phyloP scores from a whole-genome alignment of 2,329 filamentous ascomycete genomes.

The Colletotrichum sp. region DNA sequence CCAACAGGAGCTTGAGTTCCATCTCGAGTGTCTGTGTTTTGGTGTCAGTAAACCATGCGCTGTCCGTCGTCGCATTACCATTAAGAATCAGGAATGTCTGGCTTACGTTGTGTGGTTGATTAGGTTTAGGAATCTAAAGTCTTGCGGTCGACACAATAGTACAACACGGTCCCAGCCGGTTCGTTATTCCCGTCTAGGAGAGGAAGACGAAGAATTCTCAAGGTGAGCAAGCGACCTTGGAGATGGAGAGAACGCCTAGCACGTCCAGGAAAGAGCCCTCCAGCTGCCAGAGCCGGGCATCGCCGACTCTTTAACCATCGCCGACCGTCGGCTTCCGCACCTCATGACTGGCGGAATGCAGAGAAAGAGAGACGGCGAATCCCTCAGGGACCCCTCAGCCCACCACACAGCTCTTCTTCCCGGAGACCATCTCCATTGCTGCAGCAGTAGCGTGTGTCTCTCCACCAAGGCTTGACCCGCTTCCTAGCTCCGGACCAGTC shows the following conservation, averaged over 20 bases:
- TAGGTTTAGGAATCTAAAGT: neutral
- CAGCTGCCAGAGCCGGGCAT: neutral
- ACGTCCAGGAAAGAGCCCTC: too few relatives aligned
- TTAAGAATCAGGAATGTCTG: neutral
- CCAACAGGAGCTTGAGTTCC: conserved; percentile 41
- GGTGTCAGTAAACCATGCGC: neutral
- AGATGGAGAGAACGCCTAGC: neutral
- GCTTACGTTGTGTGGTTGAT: neutral
- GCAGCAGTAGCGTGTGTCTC: neutral
- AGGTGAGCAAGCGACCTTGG: neutral
- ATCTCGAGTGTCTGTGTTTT: conserved; percentile 29
- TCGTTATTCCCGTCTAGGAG: neutral
- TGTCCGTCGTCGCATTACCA: neutral
- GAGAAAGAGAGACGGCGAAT: neutral
- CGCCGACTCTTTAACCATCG: conserved; percentile 4
- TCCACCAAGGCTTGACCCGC: conserved; percentile 1
- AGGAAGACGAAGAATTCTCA: neutral
- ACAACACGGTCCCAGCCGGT: neutral
- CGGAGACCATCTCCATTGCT: neutral
- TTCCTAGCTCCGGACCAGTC: conserved; percentile 6
- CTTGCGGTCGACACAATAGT: neutral
- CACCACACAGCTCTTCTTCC: neutral
- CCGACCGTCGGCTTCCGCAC: neutral
- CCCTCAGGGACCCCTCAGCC: neutral
- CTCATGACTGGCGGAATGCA: neutral